phyloP scores from a whole-genome alignment of 2,329 filamentous ascomycete species.

The Fusarium gaditjirri region DNA sequence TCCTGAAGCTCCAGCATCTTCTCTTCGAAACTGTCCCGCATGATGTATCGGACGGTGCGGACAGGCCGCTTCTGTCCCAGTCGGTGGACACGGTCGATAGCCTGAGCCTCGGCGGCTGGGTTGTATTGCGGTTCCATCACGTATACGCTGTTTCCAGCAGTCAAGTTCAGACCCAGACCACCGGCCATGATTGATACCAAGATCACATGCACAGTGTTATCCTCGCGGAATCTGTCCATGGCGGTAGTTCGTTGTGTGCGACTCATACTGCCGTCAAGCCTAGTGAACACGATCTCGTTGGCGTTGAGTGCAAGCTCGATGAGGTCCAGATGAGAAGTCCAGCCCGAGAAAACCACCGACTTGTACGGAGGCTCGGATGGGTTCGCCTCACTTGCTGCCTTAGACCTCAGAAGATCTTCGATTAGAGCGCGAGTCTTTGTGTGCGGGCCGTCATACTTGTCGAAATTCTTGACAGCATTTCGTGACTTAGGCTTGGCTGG shows the following conservation, averaged over 20 bases:
- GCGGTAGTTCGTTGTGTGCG: slow-evolving; percentile 78
- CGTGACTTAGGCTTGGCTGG: slow-evolving; percentile 52
- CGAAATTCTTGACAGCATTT: slow-evolving; percentile 64
- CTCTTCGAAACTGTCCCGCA: slow-evolving; percentile 91
- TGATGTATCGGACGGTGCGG: slow-evolving; percentile 87
- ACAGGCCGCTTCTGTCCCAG: slow-evolving; percentile 91
- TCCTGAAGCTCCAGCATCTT: slow-evolving; percentile 90
- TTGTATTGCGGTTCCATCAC: slow-evolving; percentile 99
- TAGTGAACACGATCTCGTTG: slow-evolving; percentile 73
- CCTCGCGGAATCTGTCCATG: slow-evolving; percentile 80
- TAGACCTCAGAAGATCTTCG: slow-evolving; percentile 74
- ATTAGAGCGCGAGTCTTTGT: slow-evolving; percentile 90
- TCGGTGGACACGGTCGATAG: slow-evolving; percentile 91
- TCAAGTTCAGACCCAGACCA: slow-evolving; percentile 91
- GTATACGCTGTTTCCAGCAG: slow-evolving; percentile 85
- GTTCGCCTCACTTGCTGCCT: slow-evolving; percentile 68
- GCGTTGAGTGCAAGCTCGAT: slow-evolving; percentile 83
- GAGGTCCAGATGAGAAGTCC: slow-evolving; percentile 93
- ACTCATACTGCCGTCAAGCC: slow-evolving; percentile 92
- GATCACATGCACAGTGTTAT: slow-evolving; percentile 78
- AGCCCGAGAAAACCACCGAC: slow-evolving; percentile 94
- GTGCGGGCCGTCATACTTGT: slow-evolving; percentile 84
- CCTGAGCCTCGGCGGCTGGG: slow-evolving; percentile 92
- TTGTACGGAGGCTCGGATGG: slow-evolving; percentile 81
- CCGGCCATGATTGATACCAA: slow-evolving; percentile 93